Conservation (phyloP, 805 yeast species). For the Teunomyces lycoperdinae region DNA sequence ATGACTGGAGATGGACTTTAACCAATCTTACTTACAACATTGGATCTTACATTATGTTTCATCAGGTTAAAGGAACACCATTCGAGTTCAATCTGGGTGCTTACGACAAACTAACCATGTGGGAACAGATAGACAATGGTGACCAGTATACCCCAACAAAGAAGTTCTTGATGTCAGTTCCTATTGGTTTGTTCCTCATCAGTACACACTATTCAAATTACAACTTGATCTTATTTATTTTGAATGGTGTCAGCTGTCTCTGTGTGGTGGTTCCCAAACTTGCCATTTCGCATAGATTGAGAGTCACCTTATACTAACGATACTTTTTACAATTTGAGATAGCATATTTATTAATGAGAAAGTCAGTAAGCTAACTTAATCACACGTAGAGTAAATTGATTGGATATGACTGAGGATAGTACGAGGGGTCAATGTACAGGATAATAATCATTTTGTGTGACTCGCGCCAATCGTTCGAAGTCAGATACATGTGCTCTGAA, state of each 20-base stretch:
- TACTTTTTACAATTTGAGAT: neutral
- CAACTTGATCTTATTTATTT: constrained; percentile 71
- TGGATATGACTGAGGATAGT: neutral
- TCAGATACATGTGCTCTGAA: constrained; percentile 2
- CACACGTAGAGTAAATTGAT: neutral
- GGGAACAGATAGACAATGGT: constrained; percentile 97
- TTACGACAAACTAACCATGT: constrained; percentile 92
- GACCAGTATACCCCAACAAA: constrained; percentile 97
- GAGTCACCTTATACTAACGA: constrained; percentile 51
- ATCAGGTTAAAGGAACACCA: constrained; percentile 94
- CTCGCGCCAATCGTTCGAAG: constrained; percentile 5
- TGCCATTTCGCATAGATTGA: constrained; percentile 75
- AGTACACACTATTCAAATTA: constrained; percentile 90
- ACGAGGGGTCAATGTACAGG: neutral
- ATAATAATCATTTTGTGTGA: constrained; percentile 1
- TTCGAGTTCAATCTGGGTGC: constrained; percentile 97
- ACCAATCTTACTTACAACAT: constrained; percentile 87
- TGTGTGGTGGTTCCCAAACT: constrained; percentile 89
- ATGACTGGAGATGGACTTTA: constrained; percentile 88
- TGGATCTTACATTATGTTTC: constrained; percentile 95
- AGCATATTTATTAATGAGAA: constrained; percentile 3
- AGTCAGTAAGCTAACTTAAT: neutral
- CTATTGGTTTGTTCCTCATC: constrained; percentile 78
- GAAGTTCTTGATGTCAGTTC: constrained; percentile 90
- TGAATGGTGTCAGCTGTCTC: constrained; percentile 78